Conservation (phyloP, 805 yeast genomes). For the Teunomyces pallodes region DNA sequence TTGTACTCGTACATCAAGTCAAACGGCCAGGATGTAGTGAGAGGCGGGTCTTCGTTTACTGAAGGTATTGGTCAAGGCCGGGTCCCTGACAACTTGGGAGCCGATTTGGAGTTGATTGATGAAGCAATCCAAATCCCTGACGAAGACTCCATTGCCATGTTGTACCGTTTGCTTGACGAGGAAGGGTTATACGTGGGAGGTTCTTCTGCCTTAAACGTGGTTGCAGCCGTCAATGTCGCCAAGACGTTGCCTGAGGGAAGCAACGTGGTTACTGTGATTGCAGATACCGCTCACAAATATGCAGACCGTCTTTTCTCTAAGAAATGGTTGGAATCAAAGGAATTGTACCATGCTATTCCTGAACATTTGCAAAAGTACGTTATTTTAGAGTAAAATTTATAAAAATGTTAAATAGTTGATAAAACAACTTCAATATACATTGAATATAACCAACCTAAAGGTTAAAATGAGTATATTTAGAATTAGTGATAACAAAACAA, state of each 20-base stretch:
- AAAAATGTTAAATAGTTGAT: background rate
- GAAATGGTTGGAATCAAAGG: constrained; percentile 72
- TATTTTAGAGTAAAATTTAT: constrained; percentile 24
- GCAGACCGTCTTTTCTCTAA: constrained; percentile 76
- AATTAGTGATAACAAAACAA: too few relatives aligned
- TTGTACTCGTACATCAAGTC: constrained; percentile 74
- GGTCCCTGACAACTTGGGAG: constrained; percentile 76
- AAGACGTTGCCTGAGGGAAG: constrained; percentile 69
- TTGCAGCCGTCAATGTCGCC: constrained; percentile 81
- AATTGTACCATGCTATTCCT: constrained; percentile 65
- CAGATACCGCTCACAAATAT: constrained; percentile 89
- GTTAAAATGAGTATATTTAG: too few relatives aligned
- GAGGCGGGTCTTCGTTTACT: constrained; percentile 83
- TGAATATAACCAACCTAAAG: background rate
- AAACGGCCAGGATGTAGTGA: constrained; percentile 63
- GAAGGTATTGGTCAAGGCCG: constrained; percentile 98
- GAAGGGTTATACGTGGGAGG: constrained; percentile 93
- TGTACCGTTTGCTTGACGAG: constrained; percentile 77
- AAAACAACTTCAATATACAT: background rate
- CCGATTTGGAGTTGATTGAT: constrained; percentile 71
- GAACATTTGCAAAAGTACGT: constrained; percentile 68
- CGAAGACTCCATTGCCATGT: constrained; percentile 77
- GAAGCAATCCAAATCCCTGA: constrained; percentile 81
- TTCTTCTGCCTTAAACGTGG: constrained; percentile 86
- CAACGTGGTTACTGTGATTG: constrained; percentile 83